These are phyloP conservation scores for Quercus phellos DNA, from an alignment of 331 rosid genomes.

Conservation along the genomic window DNA sequence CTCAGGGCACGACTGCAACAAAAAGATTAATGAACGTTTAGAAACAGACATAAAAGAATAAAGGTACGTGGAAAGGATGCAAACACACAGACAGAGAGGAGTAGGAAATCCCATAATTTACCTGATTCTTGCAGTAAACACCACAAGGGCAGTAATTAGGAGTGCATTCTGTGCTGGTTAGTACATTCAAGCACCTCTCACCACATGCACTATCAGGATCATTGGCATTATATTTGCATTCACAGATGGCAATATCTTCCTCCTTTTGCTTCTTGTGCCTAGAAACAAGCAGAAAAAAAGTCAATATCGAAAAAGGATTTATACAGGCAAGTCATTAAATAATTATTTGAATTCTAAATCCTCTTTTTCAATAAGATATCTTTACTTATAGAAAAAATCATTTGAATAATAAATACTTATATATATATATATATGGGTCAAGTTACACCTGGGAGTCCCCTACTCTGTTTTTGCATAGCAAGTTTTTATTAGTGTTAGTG, in stretches of 20 bases:
- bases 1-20: not conserved
- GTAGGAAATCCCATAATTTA: slow-evolving; percentile 2
- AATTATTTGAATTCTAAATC: not conserved
- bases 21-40: not conserved
- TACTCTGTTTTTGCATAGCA: too few relatives aligned
- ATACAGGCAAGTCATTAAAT: not conserved
- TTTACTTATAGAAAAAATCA: too few relatives aligned
- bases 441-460: too few relatives aligned
- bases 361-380: too few relatives aligned
- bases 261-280: slow-evolving; percentile 84
- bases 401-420: too few relatives aligned
- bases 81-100: slow-evolving; percentile 6
- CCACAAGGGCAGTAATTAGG: slow-evolving; percentile 77
- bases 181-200: slow-evolving; percentile 76
- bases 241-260: slow-evolving; percentile 84
- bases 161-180: slow-evolving; percentile 90
- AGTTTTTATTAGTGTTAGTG: too few relatives aligned
- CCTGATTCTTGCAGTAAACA: slow-evolving; percentile 80
- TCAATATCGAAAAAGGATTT: not conserved
- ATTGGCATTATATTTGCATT: slow-evolving; percentile 46
- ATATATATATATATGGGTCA: too few relatives aligned
- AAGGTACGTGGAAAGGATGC: not conserved
- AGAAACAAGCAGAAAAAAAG: slow-evolving; percentile 1
- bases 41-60: not conserved
- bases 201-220: slow-evolving; percentile 76